phyloP scores from a whole-genome alignment of 805 yeast species.

The Wickerhamomyces hampshirensis region DNA sequence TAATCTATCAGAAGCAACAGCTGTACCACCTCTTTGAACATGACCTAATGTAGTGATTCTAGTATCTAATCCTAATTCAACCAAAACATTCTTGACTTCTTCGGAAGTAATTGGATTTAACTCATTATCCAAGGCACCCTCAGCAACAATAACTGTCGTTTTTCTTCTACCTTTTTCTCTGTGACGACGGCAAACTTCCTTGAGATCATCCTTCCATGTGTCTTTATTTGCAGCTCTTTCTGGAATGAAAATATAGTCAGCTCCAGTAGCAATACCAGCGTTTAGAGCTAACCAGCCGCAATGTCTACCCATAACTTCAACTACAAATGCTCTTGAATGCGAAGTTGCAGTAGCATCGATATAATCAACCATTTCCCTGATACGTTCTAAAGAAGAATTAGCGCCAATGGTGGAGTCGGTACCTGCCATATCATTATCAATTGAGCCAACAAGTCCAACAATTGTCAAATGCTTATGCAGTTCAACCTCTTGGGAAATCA shows the following conservation, averaged over 20 bases:
- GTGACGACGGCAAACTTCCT: constrained; percentile 69
- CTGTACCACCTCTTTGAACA: constrained; percentile 98
- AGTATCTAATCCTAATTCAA: constrained; percentile 85
- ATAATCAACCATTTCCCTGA: constrained; percentile 91
- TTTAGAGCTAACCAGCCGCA: constrained; percentile 98
- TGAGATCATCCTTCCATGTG: constrained; percentile 79
- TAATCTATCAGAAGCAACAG: constrained; percentile 90
- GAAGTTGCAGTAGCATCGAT: constrained; percentile 97
- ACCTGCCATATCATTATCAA: constrained; percentile 96
- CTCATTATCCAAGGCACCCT: constrained; percentile 88
- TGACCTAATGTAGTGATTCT: constrained; percentile 95
- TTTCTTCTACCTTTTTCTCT: constrained; percentile 86
- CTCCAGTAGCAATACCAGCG: constrained; percentile 97
- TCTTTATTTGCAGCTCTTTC: constrained; percentile 79
- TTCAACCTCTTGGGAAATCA: constrained; percentile 55
- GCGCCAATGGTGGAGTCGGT: constrained; percentile 98
- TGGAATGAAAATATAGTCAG: constrained; percentile 91
- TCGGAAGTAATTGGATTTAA: constrained; percentile 76
- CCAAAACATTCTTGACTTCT: constrained; percentile 77
- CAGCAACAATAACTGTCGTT: constrained; percentile 95
- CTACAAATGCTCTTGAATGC: constrained; percentile 95
- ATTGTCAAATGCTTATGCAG: constrained; percentile 72
- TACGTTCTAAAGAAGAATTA: constrained; percentile 86
- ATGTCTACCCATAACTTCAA: constrained; percentile 99
- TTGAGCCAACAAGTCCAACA: constrained; percentile 94